Evolutionary conservation across 495 filamentous ascomycete species (phyloP).

Genomic region (Neurospora sp.): DNA sequence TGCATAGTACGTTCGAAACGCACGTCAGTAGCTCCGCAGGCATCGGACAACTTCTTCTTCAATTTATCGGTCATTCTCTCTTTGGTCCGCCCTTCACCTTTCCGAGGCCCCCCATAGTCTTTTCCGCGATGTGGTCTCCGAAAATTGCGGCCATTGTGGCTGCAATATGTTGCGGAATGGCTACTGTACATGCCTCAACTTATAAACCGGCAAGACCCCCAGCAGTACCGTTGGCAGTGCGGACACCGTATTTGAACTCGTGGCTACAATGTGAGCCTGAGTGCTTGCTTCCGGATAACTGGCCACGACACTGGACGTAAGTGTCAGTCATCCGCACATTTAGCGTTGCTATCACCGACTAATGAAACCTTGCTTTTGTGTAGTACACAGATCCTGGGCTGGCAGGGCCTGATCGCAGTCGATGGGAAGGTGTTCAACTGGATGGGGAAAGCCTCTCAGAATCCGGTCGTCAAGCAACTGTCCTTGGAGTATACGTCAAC

Average conservation of each 20-base stretch:
- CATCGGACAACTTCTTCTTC: neutral
- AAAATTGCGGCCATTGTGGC: slow-evolving; percentile 5
- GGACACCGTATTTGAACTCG: slow-evolving; percentile 23
- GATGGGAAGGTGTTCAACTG: slow-evolving; percentile 47
- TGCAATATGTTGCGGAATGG: slow-evolving; percentile 1
- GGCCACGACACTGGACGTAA: slow-evolving; percentile 24
- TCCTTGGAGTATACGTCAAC: slow-evolving; percentile 75
- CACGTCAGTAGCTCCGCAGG: neutral
- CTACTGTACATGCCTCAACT: slow-evolving; percentile 3
- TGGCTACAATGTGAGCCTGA: slow-evolving; percentile 21
- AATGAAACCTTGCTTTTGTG: slow-evolving; percentile 36
- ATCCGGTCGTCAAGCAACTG: slow-evolving; percentile 30
- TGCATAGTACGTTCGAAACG: neutral
- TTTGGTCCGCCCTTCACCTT: neutral
- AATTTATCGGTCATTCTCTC: neutral
- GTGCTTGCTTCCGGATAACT: slow-evolving; percentile 15
- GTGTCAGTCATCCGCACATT: neutral
- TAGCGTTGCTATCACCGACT: slow-evolving; percentile 1
- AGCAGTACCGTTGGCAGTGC: slow-evolving; percentile 18
- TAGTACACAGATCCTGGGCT: slow-evolving; percentile 58
- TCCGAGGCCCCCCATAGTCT: neutral
- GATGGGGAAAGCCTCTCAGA: slow-evolving; percentile 53
- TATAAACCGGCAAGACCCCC: slow-evolving; percentile 15
- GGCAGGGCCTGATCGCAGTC: slow-evolving; percentile 56
- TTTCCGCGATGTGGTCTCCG: slow-evolving; percentile 2